These are phyloP conservation scores for Lantana camara DNA, from an alignment of 257 asterid species.

Conservation along the genomic window DNA sequence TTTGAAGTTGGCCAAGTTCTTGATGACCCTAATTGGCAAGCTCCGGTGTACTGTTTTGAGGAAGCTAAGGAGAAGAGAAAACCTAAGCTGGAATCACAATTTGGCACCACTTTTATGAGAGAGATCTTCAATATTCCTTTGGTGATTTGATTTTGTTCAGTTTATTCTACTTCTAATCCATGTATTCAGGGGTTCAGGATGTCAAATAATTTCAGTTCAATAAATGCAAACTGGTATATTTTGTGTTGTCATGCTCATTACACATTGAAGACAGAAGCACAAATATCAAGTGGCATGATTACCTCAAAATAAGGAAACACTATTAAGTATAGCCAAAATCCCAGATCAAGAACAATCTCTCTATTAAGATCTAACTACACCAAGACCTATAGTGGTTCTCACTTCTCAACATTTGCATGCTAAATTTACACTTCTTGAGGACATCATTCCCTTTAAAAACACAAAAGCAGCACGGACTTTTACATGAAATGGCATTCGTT, in stretches of 20 bases:
- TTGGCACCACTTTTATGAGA: conserved; percentile 38
- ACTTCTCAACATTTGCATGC: conserved; percentile 5
- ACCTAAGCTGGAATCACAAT: conserved; percentile 21
- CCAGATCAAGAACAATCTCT: background rate
- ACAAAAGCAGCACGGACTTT: too few species aligned
- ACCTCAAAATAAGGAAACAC: background rate
- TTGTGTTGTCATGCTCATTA: background rate
- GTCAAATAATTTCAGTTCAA: too few species aligned
- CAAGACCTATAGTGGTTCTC: background rate
- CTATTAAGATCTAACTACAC: conserved; percentile 6
- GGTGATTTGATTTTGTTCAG: conserved; percentile 8
- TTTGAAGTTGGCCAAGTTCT: conserved; percentile 79
- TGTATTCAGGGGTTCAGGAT: background rate
- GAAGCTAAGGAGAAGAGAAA: conserved; percentile 7
- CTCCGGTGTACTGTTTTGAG: conserved; percentile 67
- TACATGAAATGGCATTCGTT: too few species aligned
- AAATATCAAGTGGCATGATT: conserved; percentile 1
- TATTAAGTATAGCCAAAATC: too few species aligned
- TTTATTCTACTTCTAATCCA: background rate
- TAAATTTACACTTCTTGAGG: conserved; percentile 25
- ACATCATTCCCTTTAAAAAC: background rate
- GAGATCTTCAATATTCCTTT: conserved; percentile 14
- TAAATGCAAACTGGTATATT: background rate
- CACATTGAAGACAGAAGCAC: background rate
- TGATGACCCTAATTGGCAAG: conserved; percentile 79